These are phyloP conservation scores for Chrysopogon serrulatus DNA, from an alignment of 176 grass and related monocot genomes.

Conservation along the genomic window DNA sequence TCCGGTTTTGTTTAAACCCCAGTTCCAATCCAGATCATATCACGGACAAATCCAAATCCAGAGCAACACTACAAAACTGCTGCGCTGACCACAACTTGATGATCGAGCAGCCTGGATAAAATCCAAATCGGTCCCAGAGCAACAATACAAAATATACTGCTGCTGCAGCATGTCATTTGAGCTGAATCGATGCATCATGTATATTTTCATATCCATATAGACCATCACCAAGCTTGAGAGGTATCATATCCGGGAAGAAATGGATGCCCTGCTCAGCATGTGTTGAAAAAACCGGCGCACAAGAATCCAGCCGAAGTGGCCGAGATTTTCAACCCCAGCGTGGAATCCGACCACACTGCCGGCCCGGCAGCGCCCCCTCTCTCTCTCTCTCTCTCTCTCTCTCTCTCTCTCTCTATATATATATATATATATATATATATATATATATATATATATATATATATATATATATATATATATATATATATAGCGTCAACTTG, in stretches of 20 bases:
- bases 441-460: too few relatives aligned
- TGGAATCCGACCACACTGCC: conserved; percentile 45
- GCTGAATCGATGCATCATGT: not conserved
- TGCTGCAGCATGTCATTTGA: conserved; percentile 9
- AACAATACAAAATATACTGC: too few relatives aligned
- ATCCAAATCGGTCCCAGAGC: not conserved
- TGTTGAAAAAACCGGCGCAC: conserved; percentile 28
- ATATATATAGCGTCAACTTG: conserved; percentile 45
- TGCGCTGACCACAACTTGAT: not conserved
- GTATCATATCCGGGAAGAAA: not conserved
- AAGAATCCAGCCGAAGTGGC: conserved; percentile 40
- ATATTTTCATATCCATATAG: not conserved
- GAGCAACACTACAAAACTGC: conserved; percentile 21
- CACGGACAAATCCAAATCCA: conserved; percentile 24
- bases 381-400: not conserved
- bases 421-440: too few relatives aligned
- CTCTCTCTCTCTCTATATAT: not conserved
- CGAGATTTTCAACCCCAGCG: conserved; percentile 35
- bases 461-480: too few relatives aligned
- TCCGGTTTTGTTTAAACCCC: conserved; percentile 4
- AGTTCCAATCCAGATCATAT: not conserved
- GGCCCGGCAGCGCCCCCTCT: not conserved
- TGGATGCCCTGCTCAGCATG: not conserved
- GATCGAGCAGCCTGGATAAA: not conserved
- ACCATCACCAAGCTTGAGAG: not conserved